Evolutionary conservation across 768 basidiomycete species (phyloP), one percentile per base, ranked within the genome.

Genomic region (Psilocybe subaeruginosa): DNA sequence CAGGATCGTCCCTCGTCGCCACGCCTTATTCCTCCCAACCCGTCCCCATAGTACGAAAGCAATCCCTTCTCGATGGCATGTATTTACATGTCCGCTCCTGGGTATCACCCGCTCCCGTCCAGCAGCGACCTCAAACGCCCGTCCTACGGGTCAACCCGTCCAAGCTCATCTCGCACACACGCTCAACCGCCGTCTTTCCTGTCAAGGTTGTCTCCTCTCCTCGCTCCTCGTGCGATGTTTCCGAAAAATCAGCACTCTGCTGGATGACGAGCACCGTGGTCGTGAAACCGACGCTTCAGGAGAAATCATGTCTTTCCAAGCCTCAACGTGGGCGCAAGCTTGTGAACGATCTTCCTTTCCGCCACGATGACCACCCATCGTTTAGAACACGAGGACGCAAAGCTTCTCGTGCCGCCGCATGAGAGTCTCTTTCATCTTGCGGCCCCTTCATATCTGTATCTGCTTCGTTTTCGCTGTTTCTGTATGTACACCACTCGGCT

Each of bases 1-100:
- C 82, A 1, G 82, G 83, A 29, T 81, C 85, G 0, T 82, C 83
- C 52, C 73, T 87, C 45, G 61, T 66, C 63, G 76, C 82, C 0
- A 86, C 86, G 23, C 84, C 80, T 16, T 75, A 72, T 58, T 84
- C 79, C 59, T 70, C 75, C 64, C 66, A 72, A 50, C 68, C 73
- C 49, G 58, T 76, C 58, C 68, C 80, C 65, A 75, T 85, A 66
- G 62, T 62, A 54, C 59, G 67, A 46, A 69, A 69, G 58, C 61
- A 69, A 9, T 77, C 81, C 0, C 66, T 77, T 1, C 68, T 82
- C 49, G 77, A 72, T 56, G 62, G 72, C 4, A 72, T 84, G 48
- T 73, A 75, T 43, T 76, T 74, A 41, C 79, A 82, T 49, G 77
- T 83, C 45, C 78, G 74, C 37, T 80, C 80, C 4, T 81, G 84